Conservation (phyloP, 2,329 filamentous ascomycete genomes). For the Neofusicoccum sp. region DNA sequence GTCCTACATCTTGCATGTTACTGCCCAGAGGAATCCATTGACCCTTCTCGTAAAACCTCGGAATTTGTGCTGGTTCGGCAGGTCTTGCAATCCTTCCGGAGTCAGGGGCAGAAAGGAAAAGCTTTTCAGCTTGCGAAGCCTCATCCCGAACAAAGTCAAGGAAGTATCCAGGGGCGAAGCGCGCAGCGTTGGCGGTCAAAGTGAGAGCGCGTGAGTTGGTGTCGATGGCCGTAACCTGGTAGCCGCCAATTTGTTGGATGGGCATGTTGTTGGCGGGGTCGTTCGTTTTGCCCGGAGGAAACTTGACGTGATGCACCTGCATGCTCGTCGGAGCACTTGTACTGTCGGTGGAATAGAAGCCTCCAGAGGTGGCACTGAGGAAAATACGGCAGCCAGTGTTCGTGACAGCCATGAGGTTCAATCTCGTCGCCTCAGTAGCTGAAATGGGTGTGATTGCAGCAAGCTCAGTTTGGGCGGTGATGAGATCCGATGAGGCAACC, state of each 20-base stretch:
- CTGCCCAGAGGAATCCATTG: slow-evolving; percentile 76
- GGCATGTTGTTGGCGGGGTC: slow-evolving; percentile 22
- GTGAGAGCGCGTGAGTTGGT: slow-evolving; percentile 34
- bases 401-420: slow-evolving; percentile 88
- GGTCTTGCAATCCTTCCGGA: slow-evolving; percentile 72
- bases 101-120: slow-evolving; percentile 87
- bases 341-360: slow-evolving; percentile 56
- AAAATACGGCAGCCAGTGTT: slow-evolving; percentile 89
- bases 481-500: slow-evolving; percentile 68
- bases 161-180: slow-evolving; percentile 87
- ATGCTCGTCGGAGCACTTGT: slow-evolving; percentile 68
- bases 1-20: slow-evolving; percentile 73
- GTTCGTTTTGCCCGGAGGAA: slow-evolving; percentile 62
- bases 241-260: slow-evolving; percentile 10
- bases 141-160: slow-evolving; percentile 68
- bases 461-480: slow-evolving; percentile 66
- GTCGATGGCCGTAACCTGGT: slow-evolving; percentile 26
- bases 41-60: slow-evolving; percentile 72
- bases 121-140: slow-evolving; percentile 51
- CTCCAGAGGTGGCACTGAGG: slow-evolving; percentile 81
- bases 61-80: slow-evolving; percentile 52
- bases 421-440: slow-evolving; percentile 71
- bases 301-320: slow-evolving; percentile 96
- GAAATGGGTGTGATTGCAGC: slow-evolving; percentile 85
- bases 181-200: slow-evolving; percentile 35